Evolutionary conservation across 139 green algal genomes (phyloP).

Genomic region (Chloropicon primus): DNA sequence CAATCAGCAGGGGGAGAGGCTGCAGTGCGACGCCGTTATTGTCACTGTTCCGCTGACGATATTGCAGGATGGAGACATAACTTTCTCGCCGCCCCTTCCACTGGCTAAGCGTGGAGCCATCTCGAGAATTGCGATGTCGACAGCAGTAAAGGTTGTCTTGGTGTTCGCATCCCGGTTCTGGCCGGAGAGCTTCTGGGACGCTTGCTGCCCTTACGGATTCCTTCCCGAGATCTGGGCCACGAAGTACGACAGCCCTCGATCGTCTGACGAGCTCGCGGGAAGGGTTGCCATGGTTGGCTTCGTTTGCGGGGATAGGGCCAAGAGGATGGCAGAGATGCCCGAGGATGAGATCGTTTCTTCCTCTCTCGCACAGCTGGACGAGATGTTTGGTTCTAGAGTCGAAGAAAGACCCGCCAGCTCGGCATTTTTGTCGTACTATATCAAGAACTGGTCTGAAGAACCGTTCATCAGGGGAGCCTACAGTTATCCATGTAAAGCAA

Average conservation of each 20-base stretch:
- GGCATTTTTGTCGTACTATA: constrained; percentile 17
- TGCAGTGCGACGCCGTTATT: neutral
- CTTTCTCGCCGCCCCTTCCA: neutral
- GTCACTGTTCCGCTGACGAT: neutral
- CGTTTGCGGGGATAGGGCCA: constrained; percentile 25
- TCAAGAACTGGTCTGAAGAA: constrained; percentile 57
- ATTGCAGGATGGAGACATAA: neutral
- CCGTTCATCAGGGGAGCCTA: constrained; percentile 53
- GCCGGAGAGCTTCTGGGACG: neutral
- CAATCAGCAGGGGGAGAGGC: neutral
- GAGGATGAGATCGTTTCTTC: constrained; percentile 19
- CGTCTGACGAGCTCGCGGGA: neutral
- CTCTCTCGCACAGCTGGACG: constrained; percentile 53
- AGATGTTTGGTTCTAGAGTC: constrained; percentile 37
- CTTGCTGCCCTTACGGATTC: neutral
- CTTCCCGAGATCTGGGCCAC: neutral
- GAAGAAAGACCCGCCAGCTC: constrained; percentile 27
- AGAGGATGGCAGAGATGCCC: constrained; percentile 25
- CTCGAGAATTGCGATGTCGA: neutral
- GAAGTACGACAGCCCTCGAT: neutral
- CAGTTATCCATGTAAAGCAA: constrained; percentile 3
- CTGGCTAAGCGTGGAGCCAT: neutral
- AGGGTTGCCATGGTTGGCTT: neutral
- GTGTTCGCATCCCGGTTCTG: neutral
- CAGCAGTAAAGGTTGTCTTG: neutral